phyloP scores from a whole-genome alignment of 192 early-diverging fungal species.

The Ramicandelaber brevisporus region DNA sequence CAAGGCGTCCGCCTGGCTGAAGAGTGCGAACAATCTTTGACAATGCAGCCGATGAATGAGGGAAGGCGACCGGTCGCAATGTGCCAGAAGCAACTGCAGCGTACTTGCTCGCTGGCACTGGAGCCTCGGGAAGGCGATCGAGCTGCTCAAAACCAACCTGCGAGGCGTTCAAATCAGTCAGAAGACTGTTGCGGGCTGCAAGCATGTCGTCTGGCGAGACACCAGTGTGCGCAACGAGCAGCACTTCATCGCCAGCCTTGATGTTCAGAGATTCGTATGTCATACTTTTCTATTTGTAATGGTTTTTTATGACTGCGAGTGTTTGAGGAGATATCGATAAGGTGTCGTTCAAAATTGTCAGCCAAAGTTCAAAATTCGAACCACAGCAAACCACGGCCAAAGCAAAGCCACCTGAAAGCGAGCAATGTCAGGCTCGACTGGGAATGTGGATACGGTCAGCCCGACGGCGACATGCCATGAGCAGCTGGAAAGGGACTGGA shows the following conservation, averaged over 20 bases:
- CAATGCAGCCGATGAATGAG: constrained; percentile 35
- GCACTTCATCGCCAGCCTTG: constrained; percentile 17
- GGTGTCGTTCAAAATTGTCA: no score
- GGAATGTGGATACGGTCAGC: no score
- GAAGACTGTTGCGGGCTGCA: constrained; percentile 11
- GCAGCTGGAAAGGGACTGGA: no score
- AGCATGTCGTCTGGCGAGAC: constrained; percentile 16
- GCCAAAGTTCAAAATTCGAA: no score
- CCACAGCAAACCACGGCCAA: no score
- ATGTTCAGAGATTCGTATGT: constrained; percentile 6
- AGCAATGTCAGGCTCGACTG: no score
- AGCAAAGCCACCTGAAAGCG: no score
- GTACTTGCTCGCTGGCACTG: constrained; percentile 27
- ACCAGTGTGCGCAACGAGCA: constrained; percentile 16
- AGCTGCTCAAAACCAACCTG: constrained; percentile 63
- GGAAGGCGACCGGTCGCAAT: constrained; percentile 21
- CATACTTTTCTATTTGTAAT: not conserved
- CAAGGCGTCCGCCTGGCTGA: constrained; percentile 32
- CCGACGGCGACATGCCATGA: no score
- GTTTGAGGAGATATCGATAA: not conserved
- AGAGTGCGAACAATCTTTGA: constrained; percentile 32
- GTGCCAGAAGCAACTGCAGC: constrained; percentile 32
- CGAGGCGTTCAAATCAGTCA: constrained; percentile 21
- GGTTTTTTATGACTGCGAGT: not conserved
- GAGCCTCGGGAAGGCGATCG: constrained; percentile 35